Conservation (phyloP, 345 rosid species). For the Gynandropsis gynandra region DNA sequence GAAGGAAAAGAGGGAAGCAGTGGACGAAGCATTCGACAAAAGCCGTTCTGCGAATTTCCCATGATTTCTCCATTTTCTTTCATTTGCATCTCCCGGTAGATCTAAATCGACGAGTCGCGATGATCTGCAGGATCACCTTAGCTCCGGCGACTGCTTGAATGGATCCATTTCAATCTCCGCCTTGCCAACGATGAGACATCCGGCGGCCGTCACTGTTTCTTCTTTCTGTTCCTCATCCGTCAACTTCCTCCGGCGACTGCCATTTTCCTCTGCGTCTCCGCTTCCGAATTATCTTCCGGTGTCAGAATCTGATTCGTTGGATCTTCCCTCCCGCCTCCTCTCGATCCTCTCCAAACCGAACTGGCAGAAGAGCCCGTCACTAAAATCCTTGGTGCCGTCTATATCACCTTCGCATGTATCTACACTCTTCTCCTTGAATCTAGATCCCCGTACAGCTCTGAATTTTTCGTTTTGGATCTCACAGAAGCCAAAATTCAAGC, state of each 20-base stretch:
- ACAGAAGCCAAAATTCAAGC: slow-evolving; percentile 39
- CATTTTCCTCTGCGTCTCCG: slow-evolving; percentile 22
- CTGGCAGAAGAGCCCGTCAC: slow-evolving; percentile 47
- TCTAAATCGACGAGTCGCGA: slow-evolving; percentile 14
- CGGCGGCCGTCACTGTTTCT: slow-evolving; percentile 14
- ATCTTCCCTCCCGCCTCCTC: slow-evolving; percentile 34
- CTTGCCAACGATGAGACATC: slow-evolving; percentile 22
- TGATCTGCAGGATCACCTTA: slow-evolving; percentile 12
- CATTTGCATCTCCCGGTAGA: slow-evolving; percentile 9
- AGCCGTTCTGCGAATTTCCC: neutral
- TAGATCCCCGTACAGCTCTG: slow-evolving; percentile 45
- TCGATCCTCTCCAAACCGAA: slow-evolving; percentile 43
- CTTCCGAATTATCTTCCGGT: slow-evolving; percentile 7
- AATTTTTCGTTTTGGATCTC: slow-evolving; percentile 49
- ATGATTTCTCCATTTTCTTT: neutral
- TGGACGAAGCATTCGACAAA: too few relatives aligned
- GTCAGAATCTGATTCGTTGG: slow-evolving; percentile 24
- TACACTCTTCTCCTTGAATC: slow-evolving; percentile 32
- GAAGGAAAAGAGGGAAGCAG: neutral
- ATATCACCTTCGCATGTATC: slow-evolving; percentile 45
- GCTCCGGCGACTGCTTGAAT: neutral
- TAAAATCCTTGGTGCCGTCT: slow-evolving; percentile 32
- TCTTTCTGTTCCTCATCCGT: slow-evolving; percentile 9
- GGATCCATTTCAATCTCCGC: slow-evolving; percentile 11
- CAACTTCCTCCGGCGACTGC: slow-evolving; percentile 18